These are phyloP conservation scores for Fistulinella staudtii DNA, from an alignment of 1,284 basidiomycete genomes.

Conservation along the genomic window DNA sequence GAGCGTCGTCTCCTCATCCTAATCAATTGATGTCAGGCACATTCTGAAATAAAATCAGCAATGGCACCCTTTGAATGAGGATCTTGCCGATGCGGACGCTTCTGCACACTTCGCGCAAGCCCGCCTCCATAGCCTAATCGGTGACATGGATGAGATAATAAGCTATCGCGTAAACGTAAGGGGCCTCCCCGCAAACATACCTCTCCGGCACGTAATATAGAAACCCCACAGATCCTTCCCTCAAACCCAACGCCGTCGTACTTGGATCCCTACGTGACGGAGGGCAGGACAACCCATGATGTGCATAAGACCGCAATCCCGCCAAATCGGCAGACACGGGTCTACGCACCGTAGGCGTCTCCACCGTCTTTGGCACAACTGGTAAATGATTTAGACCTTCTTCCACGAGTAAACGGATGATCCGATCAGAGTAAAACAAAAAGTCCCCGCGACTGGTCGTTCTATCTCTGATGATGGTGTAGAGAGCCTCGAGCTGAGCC, in stretches of 20 bases:
- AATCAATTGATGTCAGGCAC: constrained; percentile 7
- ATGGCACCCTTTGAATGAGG: constrained; percentile 86
- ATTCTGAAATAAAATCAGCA: constrained; percentile 14
- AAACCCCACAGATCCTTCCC: constrained; percentile 93
- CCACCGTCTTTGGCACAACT: constrained; percentile 78
- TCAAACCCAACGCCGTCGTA: constrained; percentile 91
- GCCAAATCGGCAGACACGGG: not conserved
- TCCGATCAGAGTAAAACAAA: constrained; percentile 89
- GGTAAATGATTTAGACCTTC: constrained; percentile 96
- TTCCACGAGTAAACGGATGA: constrained; percentile 72
- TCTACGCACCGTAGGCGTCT: constrained; percentile 67
- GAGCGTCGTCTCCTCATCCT: constrained; percentile 90
- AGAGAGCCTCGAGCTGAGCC: constrained; percentile 89
- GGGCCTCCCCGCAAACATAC: no score
- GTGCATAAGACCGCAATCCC: not conserved
- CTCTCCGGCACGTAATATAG: constrained; percentile 87
- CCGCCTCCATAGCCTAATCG: constrained; percentile 85
- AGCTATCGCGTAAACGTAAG: not conserved
- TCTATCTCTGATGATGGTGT: constrained; percentile 93
- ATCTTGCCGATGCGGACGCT: constrained; percentile 92
- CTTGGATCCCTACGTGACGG: constrained; percentile 59
- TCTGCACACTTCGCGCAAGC: constrained; percentile 90
- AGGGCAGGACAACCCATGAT: not conserved
- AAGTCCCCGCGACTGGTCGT: constrained; percentile 89
- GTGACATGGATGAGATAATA: not conserved